Conservation (phyloP, 352 stramenopile genomes). For the Phytophthora tubulina region DNA sequence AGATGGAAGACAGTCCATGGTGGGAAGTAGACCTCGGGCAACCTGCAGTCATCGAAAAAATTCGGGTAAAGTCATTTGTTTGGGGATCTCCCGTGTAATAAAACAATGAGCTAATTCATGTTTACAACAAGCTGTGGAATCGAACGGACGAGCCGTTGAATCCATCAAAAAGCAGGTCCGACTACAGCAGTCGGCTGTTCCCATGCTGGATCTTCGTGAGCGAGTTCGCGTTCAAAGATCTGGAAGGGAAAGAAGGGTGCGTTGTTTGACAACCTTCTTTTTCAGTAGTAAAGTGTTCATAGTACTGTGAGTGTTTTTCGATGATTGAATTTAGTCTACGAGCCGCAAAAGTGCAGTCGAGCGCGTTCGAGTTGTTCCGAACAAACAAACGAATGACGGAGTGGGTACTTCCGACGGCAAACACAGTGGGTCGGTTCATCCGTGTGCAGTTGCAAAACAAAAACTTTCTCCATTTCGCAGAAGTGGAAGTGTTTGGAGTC, state of each 20-base stretch:
- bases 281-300: background rate
- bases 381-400: constrained; percentile 83
- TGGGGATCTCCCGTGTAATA: background rate
- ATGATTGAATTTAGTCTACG: constrained; percentile 54
- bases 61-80: constrained; percentile 50
- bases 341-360: constrained; percentile 82
- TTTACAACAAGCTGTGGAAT: constrained; percentile 91
- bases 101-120: constrained; percentile 10
- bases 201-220: constrained; percentile 95
- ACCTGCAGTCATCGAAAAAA: constrained; percentile 78
- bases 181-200: constrained; percentile 89
- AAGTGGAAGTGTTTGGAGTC: constrained; percentile 93
- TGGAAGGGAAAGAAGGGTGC: constrained; percentile 80
- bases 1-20: constrained; percentile 93
- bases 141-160: constrained; percentile 90
- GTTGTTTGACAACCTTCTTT: background rate
- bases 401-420: constrained; percentile 88
- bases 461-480: constrained; percentile 92
- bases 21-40: constrained; percentile 94
- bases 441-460: constrained; percentile 91
- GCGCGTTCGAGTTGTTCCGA: constrained; percentile 83
- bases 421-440: constrained; percentile 83
- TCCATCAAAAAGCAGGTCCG: constrained; percentile 65
- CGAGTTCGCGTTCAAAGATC: constrained; percentile 85
- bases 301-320: background rate